These are phyloP conservation scores for Cladosporium cucumerinum DNA, from an alignment of 2,329 filamentous ascomycete species.

Conservation along the genomic window DNA sequence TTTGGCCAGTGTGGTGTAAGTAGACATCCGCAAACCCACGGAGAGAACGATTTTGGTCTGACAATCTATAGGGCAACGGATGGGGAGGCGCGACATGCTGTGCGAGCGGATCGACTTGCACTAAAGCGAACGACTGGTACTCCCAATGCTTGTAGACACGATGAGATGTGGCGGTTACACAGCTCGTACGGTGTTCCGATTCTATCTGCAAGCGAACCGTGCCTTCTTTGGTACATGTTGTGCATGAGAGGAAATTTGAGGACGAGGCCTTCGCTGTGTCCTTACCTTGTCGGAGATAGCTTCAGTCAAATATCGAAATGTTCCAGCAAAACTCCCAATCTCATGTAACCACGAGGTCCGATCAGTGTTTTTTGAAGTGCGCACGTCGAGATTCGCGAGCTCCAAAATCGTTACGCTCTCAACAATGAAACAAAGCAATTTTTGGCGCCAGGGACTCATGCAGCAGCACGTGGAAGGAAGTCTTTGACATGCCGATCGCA, in stretches of 20 bases:
- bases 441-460: not conserved
- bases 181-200: not conserved
- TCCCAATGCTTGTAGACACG: constrained; percentile 30
- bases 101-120: constrained; percentile 31
- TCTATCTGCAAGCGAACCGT: not conserved
- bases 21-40: not conserved
- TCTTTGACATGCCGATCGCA: not conserved
- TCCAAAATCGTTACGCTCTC: not conserved
- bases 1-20: constrained; percentile 16
- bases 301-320: not conserved
- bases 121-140: constrained; percentile 29
- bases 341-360: not conserved
- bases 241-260: not conserved
- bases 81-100: constrained; percentile 34
- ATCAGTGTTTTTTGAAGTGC: not conserved
- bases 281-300: not conserved
- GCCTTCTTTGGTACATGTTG: not conserved
- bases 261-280: not conserved
- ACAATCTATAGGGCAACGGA: constrained; percentile 22
- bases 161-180: not conserved
- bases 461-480: not conserved
- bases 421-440: not conserved
- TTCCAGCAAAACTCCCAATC: not conserved
- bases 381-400: not conserved
- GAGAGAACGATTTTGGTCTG: not conserved